Base-by-base conservation (phyloP, 2,329 filamentous ascomycete species). In the Exophiala phaeomuriformis region DNA sequence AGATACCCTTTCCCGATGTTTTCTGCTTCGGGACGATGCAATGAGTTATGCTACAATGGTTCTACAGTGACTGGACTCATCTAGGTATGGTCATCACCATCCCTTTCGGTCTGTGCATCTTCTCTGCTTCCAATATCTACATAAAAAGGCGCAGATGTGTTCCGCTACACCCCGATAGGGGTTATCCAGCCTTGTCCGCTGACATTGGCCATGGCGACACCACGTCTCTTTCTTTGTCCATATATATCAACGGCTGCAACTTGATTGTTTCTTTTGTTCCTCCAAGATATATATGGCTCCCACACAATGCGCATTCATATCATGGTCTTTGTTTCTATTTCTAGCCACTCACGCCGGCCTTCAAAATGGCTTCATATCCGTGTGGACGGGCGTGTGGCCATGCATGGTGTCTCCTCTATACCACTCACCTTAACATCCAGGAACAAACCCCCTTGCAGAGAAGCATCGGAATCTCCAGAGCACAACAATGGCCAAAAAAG, bases 251-350 rank as follows among this genome's bases (percentile, higher is more conserved):
- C 36, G 9, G n/a, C 9, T 7, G 30, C 30, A 42, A 12, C 10
- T 2, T 10, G 19, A 45, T 27, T 27, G 1, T 46, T 8, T 55
- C 45, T 31, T 43, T 50, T 36, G 30, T 31, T 12, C 29, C 3
- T 32, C 46, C 32, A 39, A 5, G 27, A 12, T 46, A 45, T 51
- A 39, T 51, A 46, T 33, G 49, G 42, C 39, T 35, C 39, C 5
- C 29, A 43, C 27, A 50, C 48, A 50, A 50, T 36, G 48, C 9
- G 28, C 48, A 29, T 44, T 50, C 48, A 43, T 28, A 35, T 3
- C 42, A 28, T 30, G 30, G 29, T 28, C 35, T 51, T 45, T 30
- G 35, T 5, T 45, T 27, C 41, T 51, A 51, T 51, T 45, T 12
- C 42, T 51, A 32, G 41, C 41, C 8, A 9, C 19, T 19, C 8